phyloP scores from a whole-genome alignment of 2,329 filamentous ascomycete genomes.

The Orbilia javanica region DNA sequence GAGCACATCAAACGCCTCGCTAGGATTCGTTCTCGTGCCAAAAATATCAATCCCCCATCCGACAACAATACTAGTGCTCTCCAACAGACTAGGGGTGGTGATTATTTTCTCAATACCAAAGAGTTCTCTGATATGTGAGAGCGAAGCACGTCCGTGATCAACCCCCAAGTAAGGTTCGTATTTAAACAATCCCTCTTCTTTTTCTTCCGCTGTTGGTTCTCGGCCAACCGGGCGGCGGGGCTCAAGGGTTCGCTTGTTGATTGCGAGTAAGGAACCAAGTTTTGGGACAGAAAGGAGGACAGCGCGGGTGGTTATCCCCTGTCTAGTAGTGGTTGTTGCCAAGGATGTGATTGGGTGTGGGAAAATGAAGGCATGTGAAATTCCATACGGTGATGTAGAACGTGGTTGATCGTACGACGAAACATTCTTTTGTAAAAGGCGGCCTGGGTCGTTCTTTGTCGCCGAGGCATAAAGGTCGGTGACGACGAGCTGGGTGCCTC shows the following conservation, averaged over 20 bases:
- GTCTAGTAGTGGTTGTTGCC: slow-evolving; percentile 86
- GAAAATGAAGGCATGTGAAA: slow-evolving; percentile 84
- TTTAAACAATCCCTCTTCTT: slow-evolving; percentile 82
- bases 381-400: slow-evolving; percentile 76
- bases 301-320: slow-evolving; percentile 88
- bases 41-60: slow-evolving; percentile 91
- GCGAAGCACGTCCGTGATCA: slow-evolving; percentile 78
- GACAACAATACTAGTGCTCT: slow-evolving; percentile 91
- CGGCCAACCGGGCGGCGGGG: slow-evolving; percentile 87
- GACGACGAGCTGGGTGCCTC: slow-evolving; percentile 86
- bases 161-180: slow-evolving; percentile 85
- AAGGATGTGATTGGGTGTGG: slow-evolving; percentile 82
- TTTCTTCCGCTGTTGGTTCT: slow-evolving; percentile 82
- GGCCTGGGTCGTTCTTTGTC: slow-evolving; percentile 84
- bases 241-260: slow-evolving; percentile 83
- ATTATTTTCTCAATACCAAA: slow-evolving; percentile 80
- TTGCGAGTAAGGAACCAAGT: slow-evolving; percentile 77
- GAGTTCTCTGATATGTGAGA: slow-evolving; percentile 86
- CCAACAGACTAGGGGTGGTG: slow-evolving; percentile 81
- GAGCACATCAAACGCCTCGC: slow-evolving; percentile 88
- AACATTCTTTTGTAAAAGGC: slow-evolving; percentile 77
- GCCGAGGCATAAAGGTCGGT: slow-evolving; percentile 92
- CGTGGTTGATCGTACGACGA: slow-evolving; percentile 80
- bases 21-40: slow-evolving; percentile 86
- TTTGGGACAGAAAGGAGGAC: slow-evolving; percentile 78